These are phyloP conservation scores for Dothistroma septosporum DNA, from an alignment of 2,329 filamentous ascomycete genomes.

Conservation along the genomic window DNA sequence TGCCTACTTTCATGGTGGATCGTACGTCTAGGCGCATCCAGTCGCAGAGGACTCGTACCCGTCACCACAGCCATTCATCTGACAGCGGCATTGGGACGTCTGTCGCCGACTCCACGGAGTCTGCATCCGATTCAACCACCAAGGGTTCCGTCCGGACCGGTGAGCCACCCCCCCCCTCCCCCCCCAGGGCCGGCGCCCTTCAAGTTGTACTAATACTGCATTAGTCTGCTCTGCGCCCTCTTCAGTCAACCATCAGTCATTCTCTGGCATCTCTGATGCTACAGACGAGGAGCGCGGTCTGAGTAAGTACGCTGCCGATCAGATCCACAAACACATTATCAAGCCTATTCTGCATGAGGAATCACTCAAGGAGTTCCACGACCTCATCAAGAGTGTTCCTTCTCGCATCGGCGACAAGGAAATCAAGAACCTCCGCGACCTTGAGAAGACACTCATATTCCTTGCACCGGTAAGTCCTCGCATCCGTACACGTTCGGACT, in stretches of 20 bases:
- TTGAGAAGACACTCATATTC: constrained; percentile 90
- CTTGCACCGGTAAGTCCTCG: constrained; percentile 81
- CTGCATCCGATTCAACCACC: constrained; percentile 20
- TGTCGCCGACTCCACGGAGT: constrained; percentile 45
- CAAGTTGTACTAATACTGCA: constrained; percentile 9
- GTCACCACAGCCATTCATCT: constrained; percentile 66
- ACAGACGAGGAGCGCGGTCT: constrained; percentile 51
- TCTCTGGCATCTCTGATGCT: constrained; percentile 37
- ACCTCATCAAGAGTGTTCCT: constrained; percentile 73
- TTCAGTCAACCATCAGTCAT: constrained; percentile 43
- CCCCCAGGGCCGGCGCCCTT: too few species aligned
- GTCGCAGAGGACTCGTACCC: constrained; percentile 35
- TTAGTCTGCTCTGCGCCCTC: constrained; percentile 18
- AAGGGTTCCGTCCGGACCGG: constrained; percentile 25
- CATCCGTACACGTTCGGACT: constrained; percentile 47
- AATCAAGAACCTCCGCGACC: constrained; percentile 84
- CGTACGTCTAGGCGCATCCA: constrained; percentile 15
- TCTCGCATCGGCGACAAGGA: constrained; percentile 76
- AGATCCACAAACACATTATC: constrained; percentile 76
- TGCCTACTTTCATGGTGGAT: constrained; percentile 44
- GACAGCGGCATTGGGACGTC: constrained; percentile 89
- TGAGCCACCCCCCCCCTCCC: constrained; percentile 18
- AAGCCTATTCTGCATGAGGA: constrained; percentile 71
- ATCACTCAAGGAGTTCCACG: constrained; percentile 70
- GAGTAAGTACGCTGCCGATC: constrained; percentile 64